A percentile compares a stretch with the other conserved stretches of the same genome.
Conservation (phyloP, 2,329 filamentous ascomycete genomes). For the Pseudogymnoascus verrucosus region DNA sequence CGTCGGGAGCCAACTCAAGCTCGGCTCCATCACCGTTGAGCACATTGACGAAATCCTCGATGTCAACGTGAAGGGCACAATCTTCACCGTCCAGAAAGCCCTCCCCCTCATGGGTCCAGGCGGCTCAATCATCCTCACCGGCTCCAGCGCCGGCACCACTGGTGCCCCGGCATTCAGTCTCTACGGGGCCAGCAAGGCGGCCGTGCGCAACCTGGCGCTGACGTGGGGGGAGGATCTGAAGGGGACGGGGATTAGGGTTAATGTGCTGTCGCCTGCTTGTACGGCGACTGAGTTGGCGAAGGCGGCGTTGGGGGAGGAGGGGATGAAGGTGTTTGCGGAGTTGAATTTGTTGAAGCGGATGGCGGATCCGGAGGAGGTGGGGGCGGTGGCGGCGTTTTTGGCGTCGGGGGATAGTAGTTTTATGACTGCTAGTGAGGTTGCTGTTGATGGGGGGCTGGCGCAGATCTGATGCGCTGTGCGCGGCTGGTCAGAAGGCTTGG, state of each 20-base stretch:
- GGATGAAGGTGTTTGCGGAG: conserved; percentile 13
- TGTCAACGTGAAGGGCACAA: conserved; percentile 29
- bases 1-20: conserved; percentile 16
- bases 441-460: conserved; percentile 14
- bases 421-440: conserved; percentile 17
- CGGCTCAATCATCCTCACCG: conserved; percentile 19
- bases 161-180: conserved; percentile 15
- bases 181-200: conserved; percentile 20
- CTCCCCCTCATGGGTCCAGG: conserved; percentile 18
- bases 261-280: conserved; percentile 20
- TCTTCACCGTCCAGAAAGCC: conserved; percentile 31
- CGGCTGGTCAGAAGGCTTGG: no score
- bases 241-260: conserved; percentile 21
- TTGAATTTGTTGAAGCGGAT: conserved; percentile 15
- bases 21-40: conserved; percentile 20
- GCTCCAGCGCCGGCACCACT: conserved; percentile 19
- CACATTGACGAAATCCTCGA: conserved; percentile 25
- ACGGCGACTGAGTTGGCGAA: conserved; percentile 18
- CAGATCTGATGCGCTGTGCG: conserved; percentile 9
- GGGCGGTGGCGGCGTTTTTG: conserved; percentile 15
- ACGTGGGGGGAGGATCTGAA: conserved; percentile 17
- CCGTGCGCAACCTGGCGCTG: conserved; percentile 17
- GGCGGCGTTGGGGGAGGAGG: conserved; percentile 16
- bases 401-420: conserved; percentile 16
- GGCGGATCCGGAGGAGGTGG: conserved; percentile 16